Base-by-base conservation (phyloP, 177 flowering plant genomes). In the Vitis hybrid region DNA sequence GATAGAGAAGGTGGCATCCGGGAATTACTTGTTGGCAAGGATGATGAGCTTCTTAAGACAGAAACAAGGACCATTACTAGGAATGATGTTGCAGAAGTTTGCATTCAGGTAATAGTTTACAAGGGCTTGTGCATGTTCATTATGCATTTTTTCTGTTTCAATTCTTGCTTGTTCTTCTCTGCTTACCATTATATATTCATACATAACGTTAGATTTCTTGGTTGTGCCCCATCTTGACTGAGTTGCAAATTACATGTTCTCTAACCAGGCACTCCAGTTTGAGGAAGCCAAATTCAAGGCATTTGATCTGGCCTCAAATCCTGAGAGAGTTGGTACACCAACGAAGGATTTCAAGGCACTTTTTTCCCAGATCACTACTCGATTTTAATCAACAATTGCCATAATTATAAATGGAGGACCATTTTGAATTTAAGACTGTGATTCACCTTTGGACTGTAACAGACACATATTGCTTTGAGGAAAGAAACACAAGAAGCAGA, bases 41-140 rank as follows among this genome's bases (percentile, higher is more conserved):
- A 95, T 72, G 99, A 95, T 72, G 98, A 94, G 77, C 95, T 95
- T 83, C 97, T 94, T 66, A 65, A 89, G 74, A 86, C 92, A 44
- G 95, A 89, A 11, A 90, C 89, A 28, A 88, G 76, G 79, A 86
- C 89, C 13, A 85, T 95, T 53, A 69, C 97, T 1, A 84, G 99
- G 78, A 86, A 90, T 68, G 99, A 95, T 82, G 98, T 95, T 52
- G 99, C 99, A 11, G 99, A 95, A 89, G 98, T 90, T 70, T 94
- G 97, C 83, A 76, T 95, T 83, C 99, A 95, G 98, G 99, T 93
- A 79, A 68, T 51, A 65, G 17, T 22, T 58, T 54, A 47, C 7
- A 54, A 22, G 60, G 11, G 31, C 11, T 62, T 54, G 50, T 12
- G 19, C 50, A 50, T 28, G 12, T 19, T 44, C 31, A 28, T 13